A percentile compares a stretch with the other conserved stretches of the same genome.
Conservation (phyloP, 768 basidiomycete genomes). For the Trametes maxima region DNA sequence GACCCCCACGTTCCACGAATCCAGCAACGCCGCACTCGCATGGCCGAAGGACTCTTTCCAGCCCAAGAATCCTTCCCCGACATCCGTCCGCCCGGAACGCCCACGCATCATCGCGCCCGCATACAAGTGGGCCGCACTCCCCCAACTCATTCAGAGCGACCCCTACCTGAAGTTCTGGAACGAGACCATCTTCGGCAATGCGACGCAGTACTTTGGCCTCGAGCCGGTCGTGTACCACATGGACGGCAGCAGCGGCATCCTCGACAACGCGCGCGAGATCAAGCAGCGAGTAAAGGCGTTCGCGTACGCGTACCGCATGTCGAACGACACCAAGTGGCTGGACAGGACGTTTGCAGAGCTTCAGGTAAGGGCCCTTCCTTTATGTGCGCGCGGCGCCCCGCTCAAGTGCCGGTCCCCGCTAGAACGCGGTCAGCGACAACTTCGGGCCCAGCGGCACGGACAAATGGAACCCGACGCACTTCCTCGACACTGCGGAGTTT, state of each 20-base stretch:
- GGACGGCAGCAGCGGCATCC: constrained; percentile 87
- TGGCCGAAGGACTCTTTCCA: constrained; percentile 85
- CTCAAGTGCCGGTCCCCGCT: not conserved
- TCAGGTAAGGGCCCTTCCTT: constrained; percentile 50
- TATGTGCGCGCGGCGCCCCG: constrained; percentile 5
- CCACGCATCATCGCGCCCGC: constrained; percentile 91
- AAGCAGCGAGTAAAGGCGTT: constrained; percentile 93
- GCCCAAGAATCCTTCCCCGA: constrained; percentile 61
- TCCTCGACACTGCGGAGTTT: constrained; percentile 89
- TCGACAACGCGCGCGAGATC: constrained; percentile 86
- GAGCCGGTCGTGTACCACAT: constrained; percentile 65
- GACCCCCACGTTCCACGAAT: constrained; percentile 67
- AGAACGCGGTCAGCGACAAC: constrained; percentile 66
- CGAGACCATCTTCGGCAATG: constrained; percentile 87
- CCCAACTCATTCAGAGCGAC: constrained; percentile 73
- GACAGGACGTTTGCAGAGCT: constrained; percentile 85
- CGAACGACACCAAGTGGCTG: constrained; percentile 88
- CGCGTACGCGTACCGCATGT: constrained; percentile 87
- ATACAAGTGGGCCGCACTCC: constrained; percentile 89
- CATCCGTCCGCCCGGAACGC: constrained; percentile 69
- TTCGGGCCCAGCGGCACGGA: constrained; percentile 66
- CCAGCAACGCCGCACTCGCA: constrained; percentile 50
- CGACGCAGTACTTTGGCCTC: constrained; percentile 62
- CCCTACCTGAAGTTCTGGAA: constrained; percentile 91
- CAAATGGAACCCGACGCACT: constrained; percentile 87